Evolutionary conservation across 495 filamentous ascomycete species (phyloP).

Genomic region (Recurvomyces mirabilis): DNA sequence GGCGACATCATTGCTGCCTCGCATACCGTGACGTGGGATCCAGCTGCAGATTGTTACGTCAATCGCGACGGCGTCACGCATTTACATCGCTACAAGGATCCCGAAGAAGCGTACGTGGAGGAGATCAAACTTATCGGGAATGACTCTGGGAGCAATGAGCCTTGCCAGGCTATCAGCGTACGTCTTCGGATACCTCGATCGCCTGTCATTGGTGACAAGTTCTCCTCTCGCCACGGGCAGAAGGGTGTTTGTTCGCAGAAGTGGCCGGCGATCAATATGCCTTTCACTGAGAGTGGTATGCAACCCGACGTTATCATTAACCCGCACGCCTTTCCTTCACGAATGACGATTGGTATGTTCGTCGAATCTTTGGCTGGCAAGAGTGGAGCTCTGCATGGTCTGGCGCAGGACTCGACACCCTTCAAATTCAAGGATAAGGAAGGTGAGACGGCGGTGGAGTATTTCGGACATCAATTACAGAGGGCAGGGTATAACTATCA

Average conservation of each 20-base stretch:
- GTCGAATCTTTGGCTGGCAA: slow-evolving; percentile 95
- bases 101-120: slow-evolving; percentile 77
- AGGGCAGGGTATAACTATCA: slow-evolving; percentile 95
- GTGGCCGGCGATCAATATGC: slow-evolving; percentile 90
- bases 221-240: slow-evolving; percentile 94
- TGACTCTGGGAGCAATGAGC: slow-evolving; percentile 61
- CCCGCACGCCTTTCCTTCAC: slow-evolving; percentile 98
- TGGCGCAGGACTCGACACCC: slow-evolving; percentile 88
- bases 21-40: slow-evolving; percentile 72
- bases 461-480: slow-evolving; percentile 88
- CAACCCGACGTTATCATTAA: slow-evolving; percentile 98
- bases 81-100: slow-evolving; percentile 83
- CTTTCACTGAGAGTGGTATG: slow-evolving; percentile 93
- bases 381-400: slow-evolving; percentile 81
- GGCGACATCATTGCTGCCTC: slow-evolving; percentile 79
- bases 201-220: slow-evolving; percentile 95
- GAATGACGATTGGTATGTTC: slow-evolving; percentile 99
- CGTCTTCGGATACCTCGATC: slow-evolving; percentile 84
- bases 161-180: slow-evolving; percentile 73
- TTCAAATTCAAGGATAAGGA: slow-evolving; percentile 74
- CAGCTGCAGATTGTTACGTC: slow-evolving; percentile 39
- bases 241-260: slow-evolving; percentile 97
- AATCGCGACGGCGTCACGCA: slow-evolving; percentile 73
- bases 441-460: slow-evolving; percentile 81
- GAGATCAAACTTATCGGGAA: slow-evolving; percentile 82